These are phyloP conservation scores for Paraurostyla sp. DNA, from an alignment of 73 alveolate genomes.

Conservation along the genomic window DNA sequence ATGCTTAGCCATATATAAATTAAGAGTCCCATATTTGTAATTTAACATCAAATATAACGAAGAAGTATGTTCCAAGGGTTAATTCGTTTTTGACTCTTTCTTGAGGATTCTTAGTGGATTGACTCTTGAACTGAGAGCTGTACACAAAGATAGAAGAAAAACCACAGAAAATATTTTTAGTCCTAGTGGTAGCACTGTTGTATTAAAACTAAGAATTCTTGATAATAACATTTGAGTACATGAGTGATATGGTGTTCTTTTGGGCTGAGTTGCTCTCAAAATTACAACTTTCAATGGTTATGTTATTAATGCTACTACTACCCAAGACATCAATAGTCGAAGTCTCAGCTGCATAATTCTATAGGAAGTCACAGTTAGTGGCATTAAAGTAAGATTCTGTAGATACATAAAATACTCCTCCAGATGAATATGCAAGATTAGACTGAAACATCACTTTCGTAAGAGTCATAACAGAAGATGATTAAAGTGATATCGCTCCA, in stretches of 20 bases:
- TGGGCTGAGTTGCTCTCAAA: background rate
- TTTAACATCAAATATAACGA: constrained; percentile 1
- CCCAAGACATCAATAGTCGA: background rate
- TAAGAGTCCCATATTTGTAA: background rate
- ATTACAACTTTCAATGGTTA: background rate
- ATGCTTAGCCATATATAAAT: constrained; percentile 16
- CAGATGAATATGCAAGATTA: background rate
- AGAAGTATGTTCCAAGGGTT: constrained; percentile 1
- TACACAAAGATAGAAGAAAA: background rate
- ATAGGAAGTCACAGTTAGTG: background rate
- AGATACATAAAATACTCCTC: background rate
- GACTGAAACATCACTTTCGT: background rate
- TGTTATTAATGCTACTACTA: background rate
- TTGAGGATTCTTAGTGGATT: too few species aligned
- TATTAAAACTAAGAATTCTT: background rate
- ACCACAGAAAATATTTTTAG: background rate
- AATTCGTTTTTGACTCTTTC: background rate
- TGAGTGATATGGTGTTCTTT: background rate
- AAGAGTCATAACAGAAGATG: background rate
- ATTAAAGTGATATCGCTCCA: background rate
- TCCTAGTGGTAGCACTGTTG: background rate
- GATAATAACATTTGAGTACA: background rate
- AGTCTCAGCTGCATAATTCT: background rate
- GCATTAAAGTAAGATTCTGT: background rate
- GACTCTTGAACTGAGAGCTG: background rate